Evolutionary conservation across 768 basidiomycete species (phyloP).

Genomic region (Mycena alexandri): DNA sequence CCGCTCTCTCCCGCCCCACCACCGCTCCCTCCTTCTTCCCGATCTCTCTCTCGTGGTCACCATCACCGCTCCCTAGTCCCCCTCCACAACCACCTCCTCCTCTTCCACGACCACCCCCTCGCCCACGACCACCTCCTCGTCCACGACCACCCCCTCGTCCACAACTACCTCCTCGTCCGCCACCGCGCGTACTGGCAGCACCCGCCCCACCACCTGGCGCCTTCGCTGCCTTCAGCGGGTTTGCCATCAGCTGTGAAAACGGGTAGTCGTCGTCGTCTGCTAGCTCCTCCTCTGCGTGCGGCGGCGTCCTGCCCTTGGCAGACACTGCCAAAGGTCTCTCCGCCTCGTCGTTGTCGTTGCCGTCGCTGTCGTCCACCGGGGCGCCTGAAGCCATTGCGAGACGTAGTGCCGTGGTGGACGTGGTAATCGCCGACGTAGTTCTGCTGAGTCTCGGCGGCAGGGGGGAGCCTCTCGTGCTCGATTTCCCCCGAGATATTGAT

Average conservation of each 20-base stretch:
- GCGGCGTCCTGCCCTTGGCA: no score
- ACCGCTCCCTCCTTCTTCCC: neutral
- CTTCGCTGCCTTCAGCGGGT: neutral
- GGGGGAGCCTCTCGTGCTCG: no score
- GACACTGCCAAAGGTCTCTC: neutral
- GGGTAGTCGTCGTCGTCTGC: neutral
- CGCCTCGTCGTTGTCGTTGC: neutral
- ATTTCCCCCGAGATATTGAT: no score
- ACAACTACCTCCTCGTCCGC: no score
- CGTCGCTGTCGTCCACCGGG: neutral
- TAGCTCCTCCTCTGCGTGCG: no score
- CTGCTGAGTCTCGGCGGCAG: no score
- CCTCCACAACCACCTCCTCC: neutral
- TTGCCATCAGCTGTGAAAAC: conserved; percentile 6
- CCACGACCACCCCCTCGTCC: no score
- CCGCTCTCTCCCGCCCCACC: neutral
- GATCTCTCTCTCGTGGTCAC: no score
- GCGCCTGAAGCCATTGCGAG: neutral
- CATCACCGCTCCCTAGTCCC: no score
- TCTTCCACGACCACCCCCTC: neutral
- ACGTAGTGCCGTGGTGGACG: neutral
- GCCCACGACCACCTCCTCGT: neutral
- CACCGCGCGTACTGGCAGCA: no score
- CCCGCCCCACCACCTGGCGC: no score
- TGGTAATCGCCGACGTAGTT: no score